A percentile compares a stretch with the other conserved stretches of the same genome.
Conservation (phyloP, 495 filamentous ascomycete species). For the Hypoxylon cercidicola region DNA sequence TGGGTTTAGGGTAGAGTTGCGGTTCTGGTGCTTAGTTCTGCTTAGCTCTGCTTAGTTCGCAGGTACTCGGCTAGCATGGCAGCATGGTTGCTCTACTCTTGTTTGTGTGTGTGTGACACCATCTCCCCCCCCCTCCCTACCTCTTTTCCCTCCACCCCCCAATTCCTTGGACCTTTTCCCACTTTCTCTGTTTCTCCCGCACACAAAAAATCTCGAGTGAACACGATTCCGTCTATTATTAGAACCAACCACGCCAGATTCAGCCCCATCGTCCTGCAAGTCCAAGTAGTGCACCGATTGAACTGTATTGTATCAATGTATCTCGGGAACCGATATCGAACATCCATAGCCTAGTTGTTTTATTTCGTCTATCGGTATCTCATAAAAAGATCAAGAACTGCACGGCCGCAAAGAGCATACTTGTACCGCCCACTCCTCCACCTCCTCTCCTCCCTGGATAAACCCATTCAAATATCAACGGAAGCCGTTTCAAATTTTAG, state of each 20-base stretch:
- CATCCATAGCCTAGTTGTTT: slow-evolving; percentile 33
- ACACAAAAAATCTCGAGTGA: slow-evolving; percentile 46
- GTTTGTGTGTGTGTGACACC: slow-evolving; percentile 33
- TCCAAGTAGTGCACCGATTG: slow-evolving; percentile 45
- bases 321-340: slow-evolving; percentile 34
- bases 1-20: too few species aligned
- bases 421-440: slow-evolving; percentile 30
- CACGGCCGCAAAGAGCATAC: background rate
- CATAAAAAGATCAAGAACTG: background rate
- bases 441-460: slow-evolving; percentile 25
- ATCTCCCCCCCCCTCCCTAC: slow-evolving; percentile 33
- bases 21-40: background rate
- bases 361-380: background rate
- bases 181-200: slow-evolving; percentile 42
- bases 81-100: background rate
- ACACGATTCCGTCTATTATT: slow-evolving; percentile 59
- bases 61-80: slow-evolving; percentile 26
- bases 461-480: slow-evolving; percentile 34
- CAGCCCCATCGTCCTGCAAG: slow-evolving; percentile 56
- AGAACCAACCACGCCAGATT: slow-evolving; percentile 57
- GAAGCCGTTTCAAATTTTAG: slow-evolving; percentile 29
- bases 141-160: slow-evolving; percentile 38
- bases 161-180: slow-evolving; percentile 41
- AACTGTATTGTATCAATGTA: slow-evolving; percentile 45
- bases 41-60: background rate